A percentile compares a stretch with the other conserved stretches of the same genome.
Evolutionary conservation across 2,329 filamentous ascomycete species (phyloP).

Genomic region (Colletotrichum gloeosporioides): DNA sequence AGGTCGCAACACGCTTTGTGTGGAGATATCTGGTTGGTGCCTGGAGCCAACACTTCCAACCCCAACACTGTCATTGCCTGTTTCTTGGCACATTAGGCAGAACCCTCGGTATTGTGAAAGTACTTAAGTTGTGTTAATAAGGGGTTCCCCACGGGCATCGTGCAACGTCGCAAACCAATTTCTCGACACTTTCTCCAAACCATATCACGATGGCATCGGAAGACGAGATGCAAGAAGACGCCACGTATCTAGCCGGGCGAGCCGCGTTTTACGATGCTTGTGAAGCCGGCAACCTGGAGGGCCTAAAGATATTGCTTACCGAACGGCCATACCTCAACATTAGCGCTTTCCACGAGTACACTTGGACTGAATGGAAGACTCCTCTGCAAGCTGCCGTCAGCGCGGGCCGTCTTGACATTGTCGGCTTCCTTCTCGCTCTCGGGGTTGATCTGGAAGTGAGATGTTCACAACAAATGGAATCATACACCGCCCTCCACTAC

Average conservation of each 20-base stretch:
- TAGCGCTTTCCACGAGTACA: background rate
- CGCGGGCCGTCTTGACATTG: background rate
- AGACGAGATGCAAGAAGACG: background rate
- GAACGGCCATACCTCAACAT: background rate
- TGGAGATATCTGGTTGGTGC: background rate
- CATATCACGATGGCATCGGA: background rate
- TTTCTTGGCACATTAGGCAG: background rate
- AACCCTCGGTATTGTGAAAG: background rate
- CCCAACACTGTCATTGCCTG: accelerated
- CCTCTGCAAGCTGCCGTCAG: background rate
- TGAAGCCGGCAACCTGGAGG: background rate
- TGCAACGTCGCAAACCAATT: background rate
- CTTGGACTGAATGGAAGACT: background rate
- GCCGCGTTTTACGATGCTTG: background rate
- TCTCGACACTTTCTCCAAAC: background rate
- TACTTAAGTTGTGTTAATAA: background rate
- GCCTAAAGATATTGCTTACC: background rate
- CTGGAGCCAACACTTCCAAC: background rate
- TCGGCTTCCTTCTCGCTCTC: background rate
- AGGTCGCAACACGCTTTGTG: background rate
- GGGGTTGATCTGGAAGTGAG: background rate
- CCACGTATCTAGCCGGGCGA: background rate
- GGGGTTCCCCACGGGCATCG: accelerated
- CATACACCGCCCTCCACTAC: background rate
- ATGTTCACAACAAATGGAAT: background rate